Evolutionary conservation across 2,329 filamentous ascomycete species (phyloP).

Genomic region (Claviceps pusilla): DNA sequence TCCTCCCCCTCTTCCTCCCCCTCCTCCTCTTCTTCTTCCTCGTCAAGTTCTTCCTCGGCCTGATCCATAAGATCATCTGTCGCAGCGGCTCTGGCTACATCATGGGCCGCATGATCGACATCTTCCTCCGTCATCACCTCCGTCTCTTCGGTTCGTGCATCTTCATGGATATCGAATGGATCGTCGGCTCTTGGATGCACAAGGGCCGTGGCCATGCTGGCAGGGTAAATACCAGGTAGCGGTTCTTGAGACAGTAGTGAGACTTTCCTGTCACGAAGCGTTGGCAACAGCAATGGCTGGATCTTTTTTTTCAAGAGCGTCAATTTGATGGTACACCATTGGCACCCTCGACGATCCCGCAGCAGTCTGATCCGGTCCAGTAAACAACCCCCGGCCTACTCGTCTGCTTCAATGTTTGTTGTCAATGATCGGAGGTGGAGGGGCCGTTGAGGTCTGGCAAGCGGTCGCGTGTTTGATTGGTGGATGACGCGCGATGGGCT

Average conservation of each 20-base stretch:
- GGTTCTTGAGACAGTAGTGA: neutral
- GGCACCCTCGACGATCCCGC: neutral
- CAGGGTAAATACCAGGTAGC: neutral
- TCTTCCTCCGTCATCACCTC: conserved; percentile 33
- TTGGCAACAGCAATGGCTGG: too few species aligned
- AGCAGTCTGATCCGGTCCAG: neutral
- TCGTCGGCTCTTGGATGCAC: conserved; percentile 14
- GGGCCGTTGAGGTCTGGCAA: neutral
- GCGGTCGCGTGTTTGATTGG: conserved; percentile 1
- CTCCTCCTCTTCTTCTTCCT: conserved; percentile 17
- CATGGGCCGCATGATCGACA: conserved; percentile 16
- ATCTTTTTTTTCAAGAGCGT: neutral
- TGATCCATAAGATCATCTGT: conserved; percentile 14
- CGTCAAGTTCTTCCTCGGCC: conserved; percentile 16
- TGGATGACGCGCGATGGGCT: conserved; percentile 2
- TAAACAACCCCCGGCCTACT: neutral
- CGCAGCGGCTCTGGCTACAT: conserved; percentile 11
- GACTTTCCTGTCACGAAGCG: neutral
- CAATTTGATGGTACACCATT: neutral
- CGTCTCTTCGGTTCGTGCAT: conserved; percentile 34
- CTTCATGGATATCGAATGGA: conserved; percentile 34
- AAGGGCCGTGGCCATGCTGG: conserved; percentile 4
- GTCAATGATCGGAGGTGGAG: neutral
- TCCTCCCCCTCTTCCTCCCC: conserved; percentile 22
- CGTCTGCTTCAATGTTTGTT: neutral